phyloP scores from a whole-genome alignment of 2,329 filamentous ascomycete genomes.

The Aspergillus hortae region DNA sequence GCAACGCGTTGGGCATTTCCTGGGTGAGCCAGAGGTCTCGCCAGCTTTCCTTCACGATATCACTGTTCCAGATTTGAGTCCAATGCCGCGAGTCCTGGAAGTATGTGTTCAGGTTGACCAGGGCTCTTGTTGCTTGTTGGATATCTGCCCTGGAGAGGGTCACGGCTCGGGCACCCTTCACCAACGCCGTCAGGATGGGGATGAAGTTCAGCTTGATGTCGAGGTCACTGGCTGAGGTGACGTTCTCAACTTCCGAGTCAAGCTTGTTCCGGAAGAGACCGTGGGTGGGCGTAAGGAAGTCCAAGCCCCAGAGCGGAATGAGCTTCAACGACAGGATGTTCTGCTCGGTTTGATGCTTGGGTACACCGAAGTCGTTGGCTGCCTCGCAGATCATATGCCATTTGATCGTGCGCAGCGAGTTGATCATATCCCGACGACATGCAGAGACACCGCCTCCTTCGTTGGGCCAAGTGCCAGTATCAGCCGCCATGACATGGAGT shows the following conservation, averaged over 20 bases:
- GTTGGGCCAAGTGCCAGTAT: slow-evolving; percentile 53
- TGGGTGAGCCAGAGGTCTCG: slow-evolving; percentile 47
- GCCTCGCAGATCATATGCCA: slow-evolving; percentile 56
- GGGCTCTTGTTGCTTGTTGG: slow-evolving; percentile 45
- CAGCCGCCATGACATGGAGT: slow-evolving; percentile 51
- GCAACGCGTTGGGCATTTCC: slow-evolving; percentile 39
- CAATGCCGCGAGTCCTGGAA: slow-evolving; percentile 49
- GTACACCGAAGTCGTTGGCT: slow-evolving; percentile 54
- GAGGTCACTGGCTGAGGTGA: slow-evolving; percentile 42
- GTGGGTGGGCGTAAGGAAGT: slow-evolving; percentile 51
- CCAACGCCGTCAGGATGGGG: slow-evolving; percentile 49
- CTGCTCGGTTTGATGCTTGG: slow-evolving; percentile 54
- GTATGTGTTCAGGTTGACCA: slow-evolving; percentile 49
- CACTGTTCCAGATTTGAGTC: slow-evolving; percentile 47
- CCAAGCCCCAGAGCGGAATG: slow-evolving; percentile 54
- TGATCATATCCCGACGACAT: slow-evolving; percentile 54
- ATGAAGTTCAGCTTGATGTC: slow-evolving; percentile 54
- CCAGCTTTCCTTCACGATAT: slow-evolving; percentile 45
- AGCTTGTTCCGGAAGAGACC: slow-evolving; percentile 54
- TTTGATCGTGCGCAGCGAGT: slow-evolving; percentile 51
- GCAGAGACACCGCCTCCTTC: slow-evolving; percentile 55
- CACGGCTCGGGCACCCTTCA: slow-evolving; percentile 49
- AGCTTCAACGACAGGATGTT: slow-evolving; percentile 55
- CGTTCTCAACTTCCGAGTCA: slow-evolving; percentile 50
- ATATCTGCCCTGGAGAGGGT: slow-evolving; percentile 43